Evolutionary conservation across 1,284 basidiomycete species (phyloP).

Genomic region (Ganoderma meredithae): DNA sequence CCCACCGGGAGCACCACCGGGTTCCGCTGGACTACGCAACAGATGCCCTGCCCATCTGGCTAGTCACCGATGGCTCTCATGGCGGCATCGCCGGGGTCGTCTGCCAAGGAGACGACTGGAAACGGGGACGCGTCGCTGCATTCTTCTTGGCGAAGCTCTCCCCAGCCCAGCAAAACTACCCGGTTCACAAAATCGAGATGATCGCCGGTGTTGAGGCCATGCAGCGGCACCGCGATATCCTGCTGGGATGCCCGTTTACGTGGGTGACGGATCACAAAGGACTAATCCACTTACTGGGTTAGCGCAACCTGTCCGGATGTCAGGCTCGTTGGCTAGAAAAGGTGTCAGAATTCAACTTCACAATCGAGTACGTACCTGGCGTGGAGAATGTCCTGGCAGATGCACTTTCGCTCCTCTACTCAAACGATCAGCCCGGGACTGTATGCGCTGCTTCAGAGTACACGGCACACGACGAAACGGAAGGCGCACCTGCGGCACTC

Average conservation of each 20-base stretch:
- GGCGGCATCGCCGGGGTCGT: conserved; percentile 18
- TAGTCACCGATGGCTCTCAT: conserved; percentile 28
- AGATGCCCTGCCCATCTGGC: conserved; percentile 24
- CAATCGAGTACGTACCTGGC: too few relatives aligned
- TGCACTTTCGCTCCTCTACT: conserved; percentile 45
- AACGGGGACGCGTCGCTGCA: conserved; percentile 25
- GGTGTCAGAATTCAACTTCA: too few relatives aligned
- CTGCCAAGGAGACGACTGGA: conserved; percentile 33
- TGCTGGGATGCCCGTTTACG: conserved; percentile 30
- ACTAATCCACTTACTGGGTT: conserved; percentile 34
- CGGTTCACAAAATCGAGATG: conserved; percentile 10
- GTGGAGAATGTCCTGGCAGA: conserved; percentile 34
- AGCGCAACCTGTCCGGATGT: conserved; percentile 16
- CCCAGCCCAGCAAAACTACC: conserved; percentile 33
- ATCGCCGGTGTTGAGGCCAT: conserved; percentile 41
- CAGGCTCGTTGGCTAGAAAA: too few relatives aligned
- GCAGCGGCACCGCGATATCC: conserved; percentile 35
- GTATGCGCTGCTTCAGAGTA: conserved; percentile 38
- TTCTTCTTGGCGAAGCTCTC: conserved; percentile 42
- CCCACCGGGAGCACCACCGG: conserved; percentile 27
- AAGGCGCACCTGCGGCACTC: too few relatives aligned
- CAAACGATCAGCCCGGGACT: conserved; percentile 36
- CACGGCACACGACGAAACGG: conserved; percentile 8
- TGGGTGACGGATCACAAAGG: conserved; percentile 39
- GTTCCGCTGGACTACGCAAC: conserved; percentile 31